Percentiles rank a stretch among this genome's conserved stretches.
Evolutionary conservation across 352 stramenopile genomes (phyloP).

Genomic region (Pythium guiyangense): DNA sequence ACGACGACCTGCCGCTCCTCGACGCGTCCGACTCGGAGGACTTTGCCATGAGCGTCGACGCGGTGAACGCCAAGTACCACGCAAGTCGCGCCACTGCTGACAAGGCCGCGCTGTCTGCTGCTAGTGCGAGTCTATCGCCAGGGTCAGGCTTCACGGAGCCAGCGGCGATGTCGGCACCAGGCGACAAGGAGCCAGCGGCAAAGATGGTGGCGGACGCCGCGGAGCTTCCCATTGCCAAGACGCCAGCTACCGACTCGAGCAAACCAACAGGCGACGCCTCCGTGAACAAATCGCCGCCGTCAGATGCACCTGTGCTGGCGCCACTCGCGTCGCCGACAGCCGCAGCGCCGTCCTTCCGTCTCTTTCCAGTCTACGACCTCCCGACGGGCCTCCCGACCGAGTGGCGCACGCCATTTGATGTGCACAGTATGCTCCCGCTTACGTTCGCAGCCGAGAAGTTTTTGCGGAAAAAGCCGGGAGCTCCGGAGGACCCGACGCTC

Average conservation of each 20-base stretch:
- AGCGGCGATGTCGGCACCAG: too few species aligned
- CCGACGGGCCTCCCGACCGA: conserved; percentile 25
- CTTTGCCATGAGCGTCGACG: not conserved
- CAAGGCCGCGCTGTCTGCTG: too few species aligned
- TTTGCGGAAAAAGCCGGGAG: conserved; percentile 30
- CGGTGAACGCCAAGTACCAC: conserved; percentile 1
- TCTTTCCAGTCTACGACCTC: conserved; percentile 50
- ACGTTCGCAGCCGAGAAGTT: conserved; percentile 60
- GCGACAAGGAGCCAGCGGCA: too few species aligned
- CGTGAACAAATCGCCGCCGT: not conserved
- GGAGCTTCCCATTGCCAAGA: too few species aligned
- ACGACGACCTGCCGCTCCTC: not conserved
- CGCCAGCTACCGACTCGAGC: not conserved
- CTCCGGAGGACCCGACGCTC: not conserved
- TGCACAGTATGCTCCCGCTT: conserved; percentile 38
- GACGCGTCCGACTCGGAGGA: not conserved
- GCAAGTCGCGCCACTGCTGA: not conserved
- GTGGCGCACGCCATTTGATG: conserved; percentile 37
- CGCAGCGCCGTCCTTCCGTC: not conserved
- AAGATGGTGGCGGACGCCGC: too few species aligned
- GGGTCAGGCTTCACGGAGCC: too few species aligned
- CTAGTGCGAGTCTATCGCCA: too few species aligned
- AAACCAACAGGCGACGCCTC: not conserved
- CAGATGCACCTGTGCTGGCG: not conserved
- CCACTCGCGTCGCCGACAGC: not conserved